Evolutionary conservation across 331 rosid genomes (phyloP).

Genomic region (Malus hybrid): DNA sequence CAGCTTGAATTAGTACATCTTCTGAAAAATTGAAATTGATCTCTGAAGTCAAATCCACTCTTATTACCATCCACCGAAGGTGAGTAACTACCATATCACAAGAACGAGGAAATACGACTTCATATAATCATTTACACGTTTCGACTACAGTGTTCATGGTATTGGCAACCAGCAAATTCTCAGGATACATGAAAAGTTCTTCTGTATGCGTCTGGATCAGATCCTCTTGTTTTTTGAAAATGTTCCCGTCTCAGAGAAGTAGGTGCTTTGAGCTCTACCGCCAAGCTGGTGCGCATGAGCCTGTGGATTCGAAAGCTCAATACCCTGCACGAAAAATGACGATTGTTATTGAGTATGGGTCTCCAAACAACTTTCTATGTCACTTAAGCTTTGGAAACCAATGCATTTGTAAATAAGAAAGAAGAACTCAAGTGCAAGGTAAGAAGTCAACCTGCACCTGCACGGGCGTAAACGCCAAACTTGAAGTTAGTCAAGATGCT

Average conservation of each 20-base stretch:
- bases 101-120: not conserved
- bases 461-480: conserved; percentile 94
- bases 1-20: too few relatives aligned
- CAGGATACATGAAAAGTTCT: not conserved
- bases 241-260: conserved; percentile 93
- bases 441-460: conserved; percentile 41
- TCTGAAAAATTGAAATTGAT: not conserved
- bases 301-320: conserved; percentile 93
- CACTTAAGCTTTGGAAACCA: not conserved
- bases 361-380: not conserved
- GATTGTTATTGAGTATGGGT: not conserved
- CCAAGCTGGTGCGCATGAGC: conserved; percentile 96
- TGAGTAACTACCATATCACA: too few relatives aligned
- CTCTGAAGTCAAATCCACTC: not conserved
- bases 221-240: conserved; percentile 87
- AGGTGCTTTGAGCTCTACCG: conserved; percentile 89
- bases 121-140: not conserved
- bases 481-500: conserved; percentile 82
- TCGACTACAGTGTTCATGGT: not conserved
- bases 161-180: not conserved
- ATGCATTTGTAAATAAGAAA: not conserved
- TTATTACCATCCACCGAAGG: too few relatives aligned
- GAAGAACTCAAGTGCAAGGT: not conserved
- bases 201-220: conserved; percentile 16
- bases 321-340: conserved; percentile 51